Conservation (phyloP, 2,329 filamentous ascomycete genomes). For the Coniella vitis region DNA sequence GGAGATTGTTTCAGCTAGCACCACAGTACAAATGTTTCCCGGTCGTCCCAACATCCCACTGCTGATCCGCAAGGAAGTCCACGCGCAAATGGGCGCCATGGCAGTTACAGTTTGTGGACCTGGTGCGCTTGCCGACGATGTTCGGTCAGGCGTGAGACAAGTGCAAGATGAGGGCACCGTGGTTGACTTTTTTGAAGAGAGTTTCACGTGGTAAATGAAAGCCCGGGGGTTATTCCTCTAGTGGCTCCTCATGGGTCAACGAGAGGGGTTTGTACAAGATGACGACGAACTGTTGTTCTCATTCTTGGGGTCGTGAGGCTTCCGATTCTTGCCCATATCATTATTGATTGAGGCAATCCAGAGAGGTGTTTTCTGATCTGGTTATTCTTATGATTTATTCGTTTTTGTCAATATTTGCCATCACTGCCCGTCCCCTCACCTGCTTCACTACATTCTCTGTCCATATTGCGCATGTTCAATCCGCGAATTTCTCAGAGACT, state of each 20-base stretch:
- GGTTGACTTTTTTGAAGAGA: constrained; percentile 72
- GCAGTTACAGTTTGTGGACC: constrained; percentile 76
- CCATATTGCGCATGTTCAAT: constrained; percentile 8
- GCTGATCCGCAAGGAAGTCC: constrained; percentile 74
- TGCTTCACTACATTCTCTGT: constrained; percentile 8
- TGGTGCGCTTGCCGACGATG: constrained; percentile 68
- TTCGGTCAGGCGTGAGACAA: constrained; percentile 59
- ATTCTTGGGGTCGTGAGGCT: not conserved
- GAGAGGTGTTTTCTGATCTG: constrained; percentile 3
- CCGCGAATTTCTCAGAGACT: not conserved
- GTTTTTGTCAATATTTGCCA: not conserved
- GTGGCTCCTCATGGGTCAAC: too few relatives aligned
- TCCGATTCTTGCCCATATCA: not conserved
- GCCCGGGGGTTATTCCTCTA: not conserved
- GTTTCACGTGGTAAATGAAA: constrained; percentile 55
- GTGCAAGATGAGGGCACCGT: constrained; percentile 54
- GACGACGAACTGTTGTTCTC: not conserved
- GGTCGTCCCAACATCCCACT: constrained; percentile 78
- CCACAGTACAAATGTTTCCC: constrained; percentile 85
- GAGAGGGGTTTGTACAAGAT: too few relatives aligned
- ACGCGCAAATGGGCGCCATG: constrained; percentile 80
- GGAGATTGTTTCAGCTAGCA: constrained; percentile 69
- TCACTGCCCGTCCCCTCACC: not conserved
- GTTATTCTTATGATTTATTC: constrained; percentile 3
- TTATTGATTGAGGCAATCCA: constrained; percentile 4